Evolutionary conservation across 176 grass and related monocot genomes (phyloP), one percentile per base, ranked within the genome.

Genomic region (Elaeis guineensis): DNA sequence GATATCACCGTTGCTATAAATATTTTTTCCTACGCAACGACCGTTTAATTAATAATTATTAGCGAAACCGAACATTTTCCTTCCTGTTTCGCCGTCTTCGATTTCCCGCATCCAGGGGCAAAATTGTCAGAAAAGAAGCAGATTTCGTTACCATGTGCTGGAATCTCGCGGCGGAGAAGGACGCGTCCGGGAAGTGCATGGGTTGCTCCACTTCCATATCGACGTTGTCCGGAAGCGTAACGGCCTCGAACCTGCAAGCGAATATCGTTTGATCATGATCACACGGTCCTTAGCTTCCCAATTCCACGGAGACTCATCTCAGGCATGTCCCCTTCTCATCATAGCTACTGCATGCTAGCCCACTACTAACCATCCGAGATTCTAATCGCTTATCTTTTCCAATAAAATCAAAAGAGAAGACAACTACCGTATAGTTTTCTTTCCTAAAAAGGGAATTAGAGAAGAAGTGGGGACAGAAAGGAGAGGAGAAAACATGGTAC

Each of bases 161-260:
- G 68, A 85, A 82, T 72, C 59, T 87, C 57, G 78, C 9, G 70
- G 79, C 48, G 25, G 82, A 11, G 69, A 30, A 6, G 25, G 69
- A 30, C 4, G 49, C 19, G 35, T 85, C 69, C n/a, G 72, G 59
- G 65, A 78, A 78, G 67, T 62, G 55, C 64, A 90, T 72, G 56
- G 83, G 69, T 32, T 80, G 75, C 70, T 95, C 90, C 74, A 81
- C 18, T 32, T 82, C 86, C 77, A 76, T 74, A 35, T 90, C 78
- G 51, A 67, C 22, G 51, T 74, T 78, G 62, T 78, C 77, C 26
- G 87, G 84, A 26, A 97, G 66, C 57, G 92, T 95, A 44, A 97
- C 87, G 52, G 92, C 62, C 79, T 97, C 92, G 19, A 83, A 89
- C 78, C 92, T 97, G 69, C 58, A 86, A 25, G 49, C 60, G 11